These are phyloP conservation scores for Simplicillium aogashimaense DNA, from an alignment of 2,329 filamentous ascomycete genomes.

Conservation along the genomic window DNA sequence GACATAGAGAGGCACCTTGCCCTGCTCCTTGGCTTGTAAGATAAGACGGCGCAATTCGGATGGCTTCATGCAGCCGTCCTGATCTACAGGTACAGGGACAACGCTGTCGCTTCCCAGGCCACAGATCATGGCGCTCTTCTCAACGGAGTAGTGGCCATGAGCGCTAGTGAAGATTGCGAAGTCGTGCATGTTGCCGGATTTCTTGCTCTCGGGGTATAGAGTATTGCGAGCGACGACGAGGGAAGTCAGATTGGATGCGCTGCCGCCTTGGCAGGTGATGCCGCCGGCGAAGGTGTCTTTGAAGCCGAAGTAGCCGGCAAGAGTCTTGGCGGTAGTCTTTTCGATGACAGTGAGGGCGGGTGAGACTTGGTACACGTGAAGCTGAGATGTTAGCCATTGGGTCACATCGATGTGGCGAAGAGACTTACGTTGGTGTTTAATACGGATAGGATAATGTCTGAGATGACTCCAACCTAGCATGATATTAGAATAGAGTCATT, in stretches of 20 bases:
- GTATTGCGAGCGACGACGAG: conserved; percentile 83
- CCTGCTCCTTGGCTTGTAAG: conserved; percentile 48
- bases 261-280: conserved; percentile 72
- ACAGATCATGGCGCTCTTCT: conserved; percentile 87
- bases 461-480: conserved; percentile 62
- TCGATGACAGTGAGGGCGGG: conserved; percentile 82
- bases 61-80: conserved; percentile 60
- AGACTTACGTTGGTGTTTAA: conserved; percentile 76
- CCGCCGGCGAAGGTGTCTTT: conserved; percentile 60
- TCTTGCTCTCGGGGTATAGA: conserved; percentile 69
- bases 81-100: conserved; percentile 64
- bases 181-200: conserved; percentile 54
- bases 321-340: conserved; percentile 63
- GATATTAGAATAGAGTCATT: conserved; percentile 5
- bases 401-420: neutral
- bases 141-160: conserved; percentile 89
- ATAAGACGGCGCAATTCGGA: conserved; percentile 55
- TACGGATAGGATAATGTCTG: conserved; percentile 73
- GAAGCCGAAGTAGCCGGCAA: conserved; percentile 73
- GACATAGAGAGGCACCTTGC: conserved; percentile 82
- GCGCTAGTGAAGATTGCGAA: conserved; percentile 83
- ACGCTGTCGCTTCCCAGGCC: conserved; percentile 73
- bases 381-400: conserved; percentile 24
- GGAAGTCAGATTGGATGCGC: conserved; percentile 74
- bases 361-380: conserved; percentile 90